Percentiles rank a stretch among this genome's conserved stretches.
Conservation (phyloP, 179 eudicot genomes). For the Beta lomatogona region DNA sequence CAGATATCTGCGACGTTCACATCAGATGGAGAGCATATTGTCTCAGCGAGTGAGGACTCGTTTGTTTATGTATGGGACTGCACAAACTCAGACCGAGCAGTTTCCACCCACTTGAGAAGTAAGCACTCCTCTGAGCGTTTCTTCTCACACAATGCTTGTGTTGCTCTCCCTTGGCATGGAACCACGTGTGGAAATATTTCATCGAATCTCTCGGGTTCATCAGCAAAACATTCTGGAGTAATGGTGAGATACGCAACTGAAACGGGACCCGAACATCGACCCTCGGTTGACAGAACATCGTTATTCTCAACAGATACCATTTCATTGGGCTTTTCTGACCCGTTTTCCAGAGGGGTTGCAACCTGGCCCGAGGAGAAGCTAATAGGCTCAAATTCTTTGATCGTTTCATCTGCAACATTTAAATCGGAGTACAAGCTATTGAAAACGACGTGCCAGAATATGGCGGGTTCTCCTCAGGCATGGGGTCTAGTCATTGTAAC, state of each 20-base stretch:
- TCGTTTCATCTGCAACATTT: conserved; percentile 44
- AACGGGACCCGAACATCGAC: conserved; percentile 21
- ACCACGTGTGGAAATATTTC: conserved; percentile 32
- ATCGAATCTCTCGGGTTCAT: conserved; percentile 28
- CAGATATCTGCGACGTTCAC: conserved; percentile 78
- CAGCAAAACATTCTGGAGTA: conserved; percentile 28
- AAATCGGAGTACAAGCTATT: conserved; percentile 62
- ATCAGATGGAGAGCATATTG: conserved; percentile 64
- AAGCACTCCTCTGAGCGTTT: conserved; percentile 61
- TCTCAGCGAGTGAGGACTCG: conserved; percentile 70
- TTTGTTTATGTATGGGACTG: conserved; percentile 67
- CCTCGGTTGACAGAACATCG: conserved; percentile 28
- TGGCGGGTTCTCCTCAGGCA: conserved; percentile 47
- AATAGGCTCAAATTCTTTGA: conserved; percentile 35
- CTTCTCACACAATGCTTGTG: conserved; percentile 55
- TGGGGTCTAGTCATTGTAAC: conserved; percentile 90
- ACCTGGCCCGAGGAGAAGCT: conserved; percentile 96
- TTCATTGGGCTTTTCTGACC: conserved; percentile 48
- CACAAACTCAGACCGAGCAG: conserved; percentile 27
- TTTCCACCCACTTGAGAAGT: conserved; percentile 39
- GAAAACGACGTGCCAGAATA: conserved; percentile 60
- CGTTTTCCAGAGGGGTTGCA: conserved; percentile 57
- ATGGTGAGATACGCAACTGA: conserved; percentile 34
- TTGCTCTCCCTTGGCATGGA: conserved; percentile 86
- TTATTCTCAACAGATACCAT: conserved; percentile 46